Base-by-base conservation (phyloP, 306 rosid species). In the Hippophae rhamnoides region DNA sequence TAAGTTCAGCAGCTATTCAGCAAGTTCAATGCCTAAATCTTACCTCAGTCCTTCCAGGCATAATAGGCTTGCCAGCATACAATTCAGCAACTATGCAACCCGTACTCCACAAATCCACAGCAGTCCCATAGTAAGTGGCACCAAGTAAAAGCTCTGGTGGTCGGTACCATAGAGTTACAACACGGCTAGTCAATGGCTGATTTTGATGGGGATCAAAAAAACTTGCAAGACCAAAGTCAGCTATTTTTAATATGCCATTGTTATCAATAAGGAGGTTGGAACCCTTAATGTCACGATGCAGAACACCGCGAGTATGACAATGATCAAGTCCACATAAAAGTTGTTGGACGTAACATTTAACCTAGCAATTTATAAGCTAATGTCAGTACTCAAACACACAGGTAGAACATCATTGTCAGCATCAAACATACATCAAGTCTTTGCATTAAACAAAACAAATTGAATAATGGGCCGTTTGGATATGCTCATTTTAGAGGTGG, bases 41-140 rank as follows among this genome's bases (percentile, higher is more conserved):
- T 77, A 85, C 97, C 95, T 89, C 97, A 5, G 97, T 89, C 81
- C 97, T 83, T 67, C 97, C 97, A 5, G 97, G 97, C 97, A 89
- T 89, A 54, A 89, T 86, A 55, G 97, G 97, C 80, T 85, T 89
- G 62, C 97, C 97, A 23, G 89, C 88, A 77, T 89, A 89, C 62
- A 89, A 74, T 71, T 89, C 97, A 72, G 97, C 95, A 11, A 89
- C 89, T 77, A 89, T 89, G 75, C 97, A 89, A 69, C 97, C 97
- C 51, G 95, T 75, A 61, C 97, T 89, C 97, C 97, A 89, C 68
- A 89, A 70, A 77, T 89, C 97, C 45, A 89, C 95, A 40, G 97
- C 82, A 18, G 75, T 83, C 69, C 86, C 90, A 66, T 89, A 89
- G 74, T 79, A 83, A 57, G 90, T 89, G 74, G 97, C 97, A 61